Evolutionary conservation across 306 rosid genomes (phyloP).

Genomic region (Hippophae tibetana): DNA sequence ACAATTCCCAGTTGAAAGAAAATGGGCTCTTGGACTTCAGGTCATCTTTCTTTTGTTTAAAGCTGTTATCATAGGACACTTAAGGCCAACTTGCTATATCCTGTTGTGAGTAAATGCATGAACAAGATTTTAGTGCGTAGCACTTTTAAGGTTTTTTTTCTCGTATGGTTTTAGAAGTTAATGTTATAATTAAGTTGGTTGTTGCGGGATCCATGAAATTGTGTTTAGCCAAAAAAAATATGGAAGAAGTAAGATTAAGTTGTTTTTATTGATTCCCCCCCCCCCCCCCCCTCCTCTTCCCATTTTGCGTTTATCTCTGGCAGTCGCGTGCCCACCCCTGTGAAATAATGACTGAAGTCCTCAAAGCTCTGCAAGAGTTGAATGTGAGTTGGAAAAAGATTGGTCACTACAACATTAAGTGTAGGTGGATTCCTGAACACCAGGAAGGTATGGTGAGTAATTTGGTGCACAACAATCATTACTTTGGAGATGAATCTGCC

Average conservation of each 20-base stretch:
- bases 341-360: constrained; percentile 92
- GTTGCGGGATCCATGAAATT: constrained; percentile 7
- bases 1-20: constrained; percentile 72
- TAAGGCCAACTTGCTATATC: background rate
- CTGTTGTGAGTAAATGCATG: background rate
- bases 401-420: constrained; percentile 94
- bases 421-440: constrained; percentile 63
- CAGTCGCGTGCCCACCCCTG: constrained; percentile 92
- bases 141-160: constrained; percentile 11
- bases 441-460: constrained; percentile 57
- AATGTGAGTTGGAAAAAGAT: constrained; percentile 90
- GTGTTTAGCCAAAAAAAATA: background rate
- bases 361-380: constrained; percentile 80
- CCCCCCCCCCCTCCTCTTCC: constrained; percentile 1
- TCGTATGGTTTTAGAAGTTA: too few relatives aligned
- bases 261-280: constrained; percentile 7
- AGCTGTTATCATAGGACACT: constrained; percentile 2
- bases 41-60: constrained; percentile 26
- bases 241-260: background rate
- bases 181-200: too few relatives aligned
- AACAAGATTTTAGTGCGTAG: constrained; percentile 9
- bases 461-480: constrained; percentile 33
- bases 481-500: constrained; percentile 48
- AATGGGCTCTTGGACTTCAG: constrained; percentile 99
- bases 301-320: constrained; percentile 15